Conservation (phyloP, 495 filamentous ascomycete species). For the Pyrenopolyporus hunteri region DNA sequence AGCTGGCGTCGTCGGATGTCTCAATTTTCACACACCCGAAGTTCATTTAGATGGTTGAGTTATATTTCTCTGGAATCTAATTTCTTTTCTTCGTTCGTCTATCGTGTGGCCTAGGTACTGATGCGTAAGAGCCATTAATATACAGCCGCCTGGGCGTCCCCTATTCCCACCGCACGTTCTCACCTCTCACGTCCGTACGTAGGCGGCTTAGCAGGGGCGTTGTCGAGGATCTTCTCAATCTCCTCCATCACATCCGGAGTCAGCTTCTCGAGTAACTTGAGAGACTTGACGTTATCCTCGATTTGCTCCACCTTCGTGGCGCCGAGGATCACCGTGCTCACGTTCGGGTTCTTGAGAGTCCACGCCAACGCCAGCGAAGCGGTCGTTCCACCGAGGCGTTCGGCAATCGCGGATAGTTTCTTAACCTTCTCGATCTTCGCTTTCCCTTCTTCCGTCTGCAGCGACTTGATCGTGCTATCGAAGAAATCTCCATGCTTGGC, state of each 20-base stretch:
- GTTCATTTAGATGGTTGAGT: no score
- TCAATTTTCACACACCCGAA: no score
- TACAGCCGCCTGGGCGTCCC: no score
- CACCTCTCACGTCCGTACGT: conserved; percentile 30
- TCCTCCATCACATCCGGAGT: conserved; percentile 71
- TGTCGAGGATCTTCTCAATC: conserved; percentile 63
- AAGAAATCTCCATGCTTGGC: conserved; percentile 53
- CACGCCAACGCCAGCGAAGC: conserved; percentile 69
- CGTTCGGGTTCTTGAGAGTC: conserved; percentile 76
- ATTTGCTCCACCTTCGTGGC: conserved; percentile 76
- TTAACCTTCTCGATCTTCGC: conserved; percentile 52
- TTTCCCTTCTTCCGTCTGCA: conserved; percentile 40
- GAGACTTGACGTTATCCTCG: conserved; percentile 66
- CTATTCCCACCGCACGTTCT: neutral
- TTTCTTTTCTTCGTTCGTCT: no score
- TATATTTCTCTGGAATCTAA: no score
- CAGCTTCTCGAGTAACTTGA: conserved; percentile 67
- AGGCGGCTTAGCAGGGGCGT: conserved; percentile 13
- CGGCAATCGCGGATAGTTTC: conserved; percentile 64
- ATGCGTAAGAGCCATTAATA: no score
- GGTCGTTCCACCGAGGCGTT: conserved; percentile 64
- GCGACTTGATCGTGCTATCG: conserved; percentile 44
- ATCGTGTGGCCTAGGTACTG: no score
- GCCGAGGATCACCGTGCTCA: conserved; percentile 75
- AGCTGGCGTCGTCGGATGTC: no score